Percentiles rank a stretch among this genome's conserved stretches.
These are phyloP conservation scores for Trichophyton benhamiae DNA, from an alignment of 2,329 filamentous ascomycete genomes.

Conservation along the genomic window DNA sequence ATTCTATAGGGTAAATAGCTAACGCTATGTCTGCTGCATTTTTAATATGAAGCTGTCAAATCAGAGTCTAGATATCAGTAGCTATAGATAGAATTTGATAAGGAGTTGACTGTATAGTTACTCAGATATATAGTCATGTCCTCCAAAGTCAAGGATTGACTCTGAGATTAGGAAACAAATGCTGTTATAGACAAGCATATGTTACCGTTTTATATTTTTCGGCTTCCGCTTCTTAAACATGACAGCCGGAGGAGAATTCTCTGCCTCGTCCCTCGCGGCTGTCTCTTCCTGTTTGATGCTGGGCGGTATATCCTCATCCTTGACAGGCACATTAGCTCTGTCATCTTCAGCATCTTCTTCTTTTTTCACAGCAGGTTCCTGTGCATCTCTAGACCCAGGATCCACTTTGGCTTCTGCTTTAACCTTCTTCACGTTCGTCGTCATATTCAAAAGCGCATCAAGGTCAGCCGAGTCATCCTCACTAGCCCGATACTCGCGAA, in stretches of 20 bases:
- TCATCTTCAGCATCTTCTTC: background rate
- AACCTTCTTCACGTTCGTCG: conserved; percentile 27
- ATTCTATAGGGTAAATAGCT: too few relatives aligned
- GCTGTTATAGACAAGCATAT: background rate
- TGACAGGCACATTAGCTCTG: background rate
- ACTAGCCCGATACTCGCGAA: conserved; percentile 25
- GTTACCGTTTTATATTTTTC: conserved; percentile 31
- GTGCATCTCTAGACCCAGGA: background rate
- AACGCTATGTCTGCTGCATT: too few relatives aligned
- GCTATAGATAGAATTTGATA: too few relatives aligned
- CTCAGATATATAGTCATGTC: too few relatives aligned
- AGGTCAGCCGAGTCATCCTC: conserved; percentile 29
- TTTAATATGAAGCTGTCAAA: too few relatives aligned
- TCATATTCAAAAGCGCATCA: conserved; percentile 33
- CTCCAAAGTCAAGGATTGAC: too few relatives aligned
- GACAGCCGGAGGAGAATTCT: conserved; percentile 21
- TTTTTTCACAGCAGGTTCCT: background rate
- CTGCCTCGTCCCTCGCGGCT: background rate
- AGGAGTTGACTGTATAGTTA: too few relatives aligned
- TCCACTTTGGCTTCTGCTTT: conserved; percentile 9
- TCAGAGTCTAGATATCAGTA: too few relatives aligned
- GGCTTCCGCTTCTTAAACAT: conserved; percentile 40
- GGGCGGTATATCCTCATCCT: background rate
- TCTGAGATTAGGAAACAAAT: too few relatives aligned
- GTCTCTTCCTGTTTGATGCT: background rate